These are phyloP conservation scores for Nakazawaea siamensis DNA, from an alignment of 805 yeast species.

Conservation along the genomic window DNA sequence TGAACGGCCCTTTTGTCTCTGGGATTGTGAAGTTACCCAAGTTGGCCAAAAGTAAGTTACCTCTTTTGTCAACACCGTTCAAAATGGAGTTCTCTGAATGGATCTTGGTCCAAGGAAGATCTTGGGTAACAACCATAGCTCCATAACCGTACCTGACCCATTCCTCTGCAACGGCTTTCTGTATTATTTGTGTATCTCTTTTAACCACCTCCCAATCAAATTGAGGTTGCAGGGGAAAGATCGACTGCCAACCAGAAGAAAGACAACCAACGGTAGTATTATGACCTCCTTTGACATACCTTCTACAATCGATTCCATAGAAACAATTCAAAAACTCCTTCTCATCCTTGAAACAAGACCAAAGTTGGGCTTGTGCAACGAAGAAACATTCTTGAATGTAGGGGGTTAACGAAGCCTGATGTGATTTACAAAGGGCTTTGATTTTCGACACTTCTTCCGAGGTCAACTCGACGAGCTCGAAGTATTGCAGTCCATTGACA, in stretches of 20 bases:
- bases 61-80: constrained; percentile 1
- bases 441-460: background rate
- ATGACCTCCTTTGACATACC: constrained; percentile 3
- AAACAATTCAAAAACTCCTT: background rate
- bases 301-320: constrained; percentile 7
- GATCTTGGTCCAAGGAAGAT: background rate
- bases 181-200: background rate
- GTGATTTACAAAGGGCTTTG: background rate
- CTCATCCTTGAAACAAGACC: background rate
- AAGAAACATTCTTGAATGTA: background rate
- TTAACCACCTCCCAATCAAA: constrained; percentile 1
- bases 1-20: background rate
- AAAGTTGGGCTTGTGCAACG: background rate
- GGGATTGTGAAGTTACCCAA: constrained; percentile 2
- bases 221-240: background rate
- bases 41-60: constrained; percentile 5
- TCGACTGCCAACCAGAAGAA: no score
- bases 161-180: background rate
- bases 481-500: background rate
- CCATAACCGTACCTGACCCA: constrained; percentile 2
- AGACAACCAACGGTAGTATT: no score
- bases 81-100: background rate
- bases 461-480: background rate
- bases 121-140: background rate
- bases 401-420: background rate